phyloP scores from a whole-genome alignment of 768 basidiomycete genomes.

The Suillus lakei region DNA sequence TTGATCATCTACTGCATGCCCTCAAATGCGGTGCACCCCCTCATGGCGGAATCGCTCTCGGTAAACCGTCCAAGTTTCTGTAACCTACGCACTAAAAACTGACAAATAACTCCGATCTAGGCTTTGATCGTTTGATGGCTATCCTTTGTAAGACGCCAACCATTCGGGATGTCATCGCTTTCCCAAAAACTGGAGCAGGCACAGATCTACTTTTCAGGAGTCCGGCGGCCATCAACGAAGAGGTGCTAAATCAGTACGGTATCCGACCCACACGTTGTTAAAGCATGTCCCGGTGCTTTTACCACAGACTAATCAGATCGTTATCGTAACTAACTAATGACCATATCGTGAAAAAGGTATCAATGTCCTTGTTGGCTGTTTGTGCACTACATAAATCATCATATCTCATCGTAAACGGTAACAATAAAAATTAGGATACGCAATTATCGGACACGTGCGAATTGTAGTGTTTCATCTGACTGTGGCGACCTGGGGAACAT shows the following conservation, averaged over 20 bases:
- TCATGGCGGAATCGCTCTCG: slow-evolving; percentile 93
- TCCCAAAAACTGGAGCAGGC: slow-evolving; percentile 88
- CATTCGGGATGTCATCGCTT: slow-evolving; percentile 95
- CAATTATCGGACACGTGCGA: slow-evolving; percentile 17
- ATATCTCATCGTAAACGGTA: neutral
- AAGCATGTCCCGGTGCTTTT: slow-evolving; percentile 5
- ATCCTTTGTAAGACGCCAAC: slow-evolving; percentile 87
- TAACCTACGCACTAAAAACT: slow-evolving; percentile 17
- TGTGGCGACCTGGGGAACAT: slow-evolving; percentile 15
- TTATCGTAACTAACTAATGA: slow-evolving; percentile 15
- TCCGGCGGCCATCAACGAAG: slow-evolving; percentile 62
- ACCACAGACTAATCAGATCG: neutral
- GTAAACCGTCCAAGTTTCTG: slow-evolving; percentile 45
- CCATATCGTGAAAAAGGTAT: slow-evolving; percentile 15
- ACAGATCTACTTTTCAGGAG: slow-evolving; percentile 89
- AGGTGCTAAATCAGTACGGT: slow-evolving; percentile 67
- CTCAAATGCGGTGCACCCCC: slow-evolving; percentile 91
- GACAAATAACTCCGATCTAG: slow-evolving; percentile 43
- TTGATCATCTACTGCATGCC: slow-evolving; percentile 86
- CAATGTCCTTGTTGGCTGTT: neutral
- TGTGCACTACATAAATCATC: neutral
- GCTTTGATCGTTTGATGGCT: slow-evolving; percentile 92
- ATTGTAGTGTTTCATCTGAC: slow-evolving; percentile 33
- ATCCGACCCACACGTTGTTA: slow-evolving; percentile 42
- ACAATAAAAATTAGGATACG: slow-evolving; percentile 12